Conservation (phyloP, 768 basidiomycete species). For the Amanita jacksonii region DNA sequence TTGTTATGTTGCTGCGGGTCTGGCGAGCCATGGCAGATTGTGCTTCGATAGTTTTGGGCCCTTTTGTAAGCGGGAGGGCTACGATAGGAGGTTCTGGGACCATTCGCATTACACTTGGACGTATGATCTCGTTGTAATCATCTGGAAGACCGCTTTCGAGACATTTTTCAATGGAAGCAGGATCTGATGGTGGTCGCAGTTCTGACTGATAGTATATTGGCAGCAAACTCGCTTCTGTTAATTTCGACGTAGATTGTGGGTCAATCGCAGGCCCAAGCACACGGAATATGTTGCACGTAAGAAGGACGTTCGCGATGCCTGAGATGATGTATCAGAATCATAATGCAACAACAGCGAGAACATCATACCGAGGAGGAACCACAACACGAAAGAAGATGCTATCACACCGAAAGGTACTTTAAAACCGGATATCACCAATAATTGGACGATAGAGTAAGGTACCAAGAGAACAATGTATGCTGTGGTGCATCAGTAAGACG, state of each 20-base stretch:
- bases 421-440: conserved; percentile 39
- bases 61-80: too few relatives aligned
- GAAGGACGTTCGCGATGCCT: conserved; percentile 57
- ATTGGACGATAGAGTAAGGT: conserved; percentile 45
- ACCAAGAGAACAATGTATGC: conserved; percentile 52
- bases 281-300: conserved; percentile 64
- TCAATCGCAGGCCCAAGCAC: conserved; percentile 47
- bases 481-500: conserved; percentile 17
- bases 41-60: too few relatives aligned
- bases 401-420: conserved; percentile 34
- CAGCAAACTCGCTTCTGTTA: not conserved
- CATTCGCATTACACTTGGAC: too few relatives aligned
- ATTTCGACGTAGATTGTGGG: conserved; percentile 15
- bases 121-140: not conserved
- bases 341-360: not conserved
- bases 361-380: conserved; percentile 44
- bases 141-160: not conserved
- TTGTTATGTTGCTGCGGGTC: too few relatives aligned
- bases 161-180: not conserved
- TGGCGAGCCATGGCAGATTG: too few relatives aligned
- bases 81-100: too few relatives aligned
- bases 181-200: not conserved
- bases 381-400: conserved; percentile 42
- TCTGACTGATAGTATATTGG: not conserved
- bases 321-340: conserved; percentile 7